Percentiles rank a stretch among this genome's conserved stretches.
Conservation (phyloP, 2,329 filamentous ascomycete species). For the Cytospora mali region DNA sequence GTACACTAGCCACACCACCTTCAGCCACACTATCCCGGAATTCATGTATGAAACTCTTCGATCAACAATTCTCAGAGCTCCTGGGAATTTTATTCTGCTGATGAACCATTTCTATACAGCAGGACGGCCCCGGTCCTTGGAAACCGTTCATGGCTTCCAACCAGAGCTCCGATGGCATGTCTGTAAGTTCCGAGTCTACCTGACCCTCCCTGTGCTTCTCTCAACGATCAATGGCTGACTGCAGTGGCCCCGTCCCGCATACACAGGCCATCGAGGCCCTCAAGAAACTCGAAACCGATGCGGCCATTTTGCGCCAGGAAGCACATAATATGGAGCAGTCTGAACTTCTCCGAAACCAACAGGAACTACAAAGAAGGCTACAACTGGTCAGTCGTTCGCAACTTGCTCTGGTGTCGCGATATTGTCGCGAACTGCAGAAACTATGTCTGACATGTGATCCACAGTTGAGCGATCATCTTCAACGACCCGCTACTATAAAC, state of each 20-base stretch:
- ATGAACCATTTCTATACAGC: slow-evolving; percentile 19
- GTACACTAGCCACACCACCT: slow-evolving; percentile 20
- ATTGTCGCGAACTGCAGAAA: background rate
- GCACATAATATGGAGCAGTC: slow-evolving; percentile 38
- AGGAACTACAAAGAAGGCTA: slow-evolving; percentile 44
- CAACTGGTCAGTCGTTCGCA: slow-evolving; percentile 35
- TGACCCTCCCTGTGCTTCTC: slow-evolving; percentile 30
- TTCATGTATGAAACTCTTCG: background rate
- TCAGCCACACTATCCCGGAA: background rate
- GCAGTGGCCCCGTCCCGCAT: background rate
- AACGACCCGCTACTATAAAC: slow-evolving; percentile 84
- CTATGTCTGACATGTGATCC: slow-evolving; percentile 23
- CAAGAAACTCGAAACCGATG: slow-evolving; percentile 44
- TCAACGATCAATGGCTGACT: slow-evolving; percentile 23
- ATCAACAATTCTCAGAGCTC: slow-evolving; percentile 6
- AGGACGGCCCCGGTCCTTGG: slow-evolving; percentile 7
- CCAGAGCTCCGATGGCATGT: slow-evolving; percentile 35
- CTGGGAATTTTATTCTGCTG: background rate
- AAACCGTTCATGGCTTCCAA: slow-evolving; percentile 40
- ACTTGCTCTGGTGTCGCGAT: background rate
- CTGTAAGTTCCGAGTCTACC: slow-evolving; percentile 35
- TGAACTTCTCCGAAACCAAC: slow-evolving; percentile 39
- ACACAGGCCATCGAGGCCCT: slow-evolving; percentile 42
- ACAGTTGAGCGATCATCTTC: slow-evolving; percentile 79
- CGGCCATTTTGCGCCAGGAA: slow-evolving; percentile 42